phyloP scores from a whole-genome alignment of 768 basidiomycete species.

The Sistotremastrum suecicum region DNA sequence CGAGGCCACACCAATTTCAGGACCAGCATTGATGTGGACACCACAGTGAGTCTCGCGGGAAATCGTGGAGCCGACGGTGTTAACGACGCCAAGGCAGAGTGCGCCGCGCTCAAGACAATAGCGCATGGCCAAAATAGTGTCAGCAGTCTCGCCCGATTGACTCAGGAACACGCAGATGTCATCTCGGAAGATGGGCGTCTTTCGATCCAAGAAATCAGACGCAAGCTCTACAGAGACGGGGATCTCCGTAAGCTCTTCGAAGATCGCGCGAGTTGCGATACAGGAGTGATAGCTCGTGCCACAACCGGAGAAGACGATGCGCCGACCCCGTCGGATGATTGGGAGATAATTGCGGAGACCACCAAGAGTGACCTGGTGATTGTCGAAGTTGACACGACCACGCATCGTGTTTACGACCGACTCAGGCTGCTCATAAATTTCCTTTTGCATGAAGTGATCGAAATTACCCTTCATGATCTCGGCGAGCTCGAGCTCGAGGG shows the following conservation, averaged over 20 bases:
- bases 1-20: constrained; percentile 97
- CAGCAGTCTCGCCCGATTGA: constrained; percentile 97
- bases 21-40: constrained; percentile 98
- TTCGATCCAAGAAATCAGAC: constrained; percentile 95
- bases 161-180: constrained; percentile 94
- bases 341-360: constrained; percentile 90
- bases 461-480: constrained; percentile 99
- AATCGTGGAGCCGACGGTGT: constrained; percentile 95
- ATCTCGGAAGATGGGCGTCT: constrained; percentile 98
- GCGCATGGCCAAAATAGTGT: constrained; percentile 89
- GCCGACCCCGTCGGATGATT: constrained; percentile 87
- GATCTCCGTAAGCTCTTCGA: constrained; percentile 97
- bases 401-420: constrained; percentile 99
- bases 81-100: constrained; percentile 93
- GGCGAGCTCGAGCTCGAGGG: constrained; percentile 96
- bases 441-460: constrained; percentile 99
- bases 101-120: constrained; percentile 97
- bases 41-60: constrained; percentile 98
- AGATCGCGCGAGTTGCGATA: constrained; percentile 91
- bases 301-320: constrained; percentile 96
- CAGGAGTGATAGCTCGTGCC: constrained; percentile 98
- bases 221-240: constrained; percentile 95
- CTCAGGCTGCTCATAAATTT: constrained; percentile 98
- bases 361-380: constrained; percentile 80
- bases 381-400: constrained; percentile 98